Evolutionary conservation across 1,284 basidiomycete genomes (phyloP), one percentile per base, ranked within the genome.

Genomic region (Ceratobasidium sp.): DNA sequence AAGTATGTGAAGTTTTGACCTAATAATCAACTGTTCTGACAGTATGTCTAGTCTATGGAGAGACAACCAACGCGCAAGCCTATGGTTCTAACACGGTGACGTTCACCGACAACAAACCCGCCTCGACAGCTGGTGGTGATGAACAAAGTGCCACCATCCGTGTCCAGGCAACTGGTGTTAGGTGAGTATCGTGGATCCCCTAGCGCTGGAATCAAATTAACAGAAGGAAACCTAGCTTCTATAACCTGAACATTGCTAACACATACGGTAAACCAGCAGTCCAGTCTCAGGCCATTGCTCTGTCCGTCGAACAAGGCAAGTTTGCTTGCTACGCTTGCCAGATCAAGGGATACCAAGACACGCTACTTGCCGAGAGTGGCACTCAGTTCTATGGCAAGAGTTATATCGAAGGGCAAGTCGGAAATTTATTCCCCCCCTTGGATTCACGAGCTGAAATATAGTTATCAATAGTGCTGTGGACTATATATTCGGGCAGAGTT

Each of bases 241-340:
- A 72, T 60, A 73, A 73, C 57, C 36, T 73, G 14, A 72, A 73
- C 62, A 71, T 73, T 27, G 69, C 49, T 36, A 71, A 73, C 33
- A 64, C 72, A 3, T 73, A 69, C 49, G 72, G 72, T 2, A 70
- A 71, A 36, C 60, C 30, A 8, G 60, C 27, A 21, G 49, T n/a
- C 7, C 66, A 71, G 46, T 57, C 70, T 13, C 72, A 72, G 50
- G 73, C 70, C 19, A 73, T 73, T 56, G 72, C 73, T 57, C 68
- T 73, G 13, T 69, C 70, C 30, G 72, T 73, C 27, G 47, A 72
- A 36, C 50, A 60, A 29, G 64, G 60, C 8, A 58, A 54, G n/a
- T 71, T 72, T 59, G 72, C 49, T 27, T 70, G 72, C 50, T 73
- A 72, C 41, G 71, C 59, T 13, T 71, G 71, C 62, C 59, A 71